phyloP scores from a whole-genome alignment of 75 land plant genomes.

The Selaginella tamariscina region DNA sequence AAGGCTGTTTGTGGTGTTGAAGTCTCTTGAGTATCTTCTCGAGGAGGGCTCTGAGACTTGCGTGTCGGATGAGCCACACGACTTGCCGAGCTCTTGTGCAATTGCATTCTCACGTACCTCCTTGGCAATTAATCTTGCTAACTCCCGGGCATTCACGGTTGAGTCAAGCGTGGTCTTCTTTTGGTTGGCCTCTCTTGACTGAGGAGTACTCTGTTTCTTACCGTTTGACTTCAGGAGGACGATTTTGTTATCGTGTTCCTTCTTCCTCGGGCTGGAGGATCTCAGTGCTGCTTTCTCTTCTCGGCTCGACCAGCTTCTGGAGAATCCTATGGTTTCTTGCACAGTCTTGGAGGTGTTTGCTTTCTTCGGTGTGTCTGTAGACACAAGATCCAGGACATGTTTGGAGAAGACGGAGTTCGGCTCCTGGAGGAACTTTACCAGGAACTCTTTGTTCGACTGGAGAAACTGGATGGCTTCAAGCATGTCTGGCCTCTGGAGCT shows the following conservation, averaged over 20 bases:
- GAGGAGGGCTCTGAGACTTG: background rate
- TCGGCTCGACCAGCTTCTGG: background rate
- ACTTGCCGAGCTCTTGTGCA: background rate
- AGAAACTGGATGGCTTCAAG: conserved; percentile 80
- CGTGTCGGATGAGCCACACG: too few species aligned
- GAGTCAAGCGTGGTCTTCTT: background rate
- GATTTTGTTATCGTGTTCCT: background rate
- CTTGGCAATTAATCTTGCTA: background rate
- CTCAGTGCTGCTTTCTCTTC: background rate
- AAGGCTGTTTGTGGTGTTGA: background rate
- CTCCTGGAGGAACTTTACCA: conserved; percentile 55
- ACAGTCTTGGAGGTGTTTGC: background rate
- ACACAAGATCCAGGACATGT: background rate
- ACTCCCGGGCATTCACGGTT: background rate
- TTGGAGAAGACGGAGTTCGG: conserved; percentile 12
- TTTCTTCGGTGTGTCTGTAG: background rate
- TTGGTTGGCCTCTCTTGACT: background rate
- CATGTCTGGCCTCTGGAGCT: conserved; percentile 27
- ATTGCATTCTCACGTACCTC: background rate
- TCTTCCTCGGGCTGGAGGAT: background rate
- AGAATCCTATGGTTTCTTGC: background rate
- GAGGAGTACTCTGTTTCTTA: background rate
- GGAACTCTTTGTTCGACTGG: conserved; percentile 67
- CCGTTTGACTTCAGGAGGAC: background rate
- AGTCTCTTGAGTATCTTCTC: background rate